phyloP scores from a whole-genome alignment of 306 rosid genomes.

The Rosa chinensis region DNA sequence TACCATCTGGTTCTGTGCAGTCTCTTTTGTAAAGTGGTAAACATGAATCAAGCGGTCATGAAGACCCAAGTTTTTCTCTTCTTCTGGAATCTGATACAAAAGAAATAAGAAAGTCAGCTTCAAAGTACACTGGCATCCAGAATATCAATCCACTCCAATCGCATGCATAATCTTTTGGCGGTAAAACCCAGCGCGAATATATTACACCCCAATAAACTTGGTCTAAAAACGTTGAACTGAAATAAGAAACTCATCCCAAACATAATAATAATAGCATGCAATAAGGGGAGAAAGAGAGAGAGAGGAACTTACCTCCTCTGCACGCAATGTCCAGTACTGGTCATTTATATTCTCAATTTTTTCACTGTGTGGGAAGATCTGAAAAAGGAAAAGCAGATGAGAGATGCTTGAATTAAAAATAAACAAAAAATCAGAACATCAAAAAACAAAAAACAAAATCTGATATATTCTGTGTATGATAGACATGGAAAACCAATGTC shows the following conservation, averaged over 20 bases:
- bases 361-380: constrained; percentile 65
- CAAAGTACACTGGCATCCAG: not conserved
- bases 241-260: too few relatives aligned
- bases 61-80: constrained; percentile 72
- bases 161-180: not conserved
- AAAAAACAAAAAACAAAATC: not conserved
- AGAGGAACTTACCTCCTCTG: constrained; percentile 61
- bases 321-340: constrained; percentile 79
- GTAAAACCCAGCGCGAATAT: not conserved
- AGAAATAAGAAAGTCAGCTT: constrained; percentile 8
- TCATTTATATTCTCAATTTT: constrained; percentile 79
- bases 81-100: constrained; percentile 68
- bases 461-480: not conserved
- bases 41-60: constrained; percentile 87
- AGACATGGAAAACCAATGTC: not conserved
- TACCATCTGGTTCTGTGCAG: constrained; percentile 73
- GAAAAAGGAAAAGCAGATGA: constrained; percentile 23
- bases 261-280: too few relatives aligned
- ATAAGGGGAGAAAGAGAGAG: not conserved
- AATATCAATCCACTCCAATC: constrained; percentile 1
- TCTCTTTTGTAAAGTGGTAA: constrained; percentile 80
- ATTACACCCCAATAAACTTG: too few relatives aligned
- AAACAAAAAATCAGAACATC: not conserved
- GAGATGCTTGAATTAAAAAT: not conserved
- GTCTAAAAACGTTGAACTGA: too few relatives aligned